Base-by-base conservation (phyloP, 169 alveolate genomes). In the Besnoitia besnoiti region DNA sequence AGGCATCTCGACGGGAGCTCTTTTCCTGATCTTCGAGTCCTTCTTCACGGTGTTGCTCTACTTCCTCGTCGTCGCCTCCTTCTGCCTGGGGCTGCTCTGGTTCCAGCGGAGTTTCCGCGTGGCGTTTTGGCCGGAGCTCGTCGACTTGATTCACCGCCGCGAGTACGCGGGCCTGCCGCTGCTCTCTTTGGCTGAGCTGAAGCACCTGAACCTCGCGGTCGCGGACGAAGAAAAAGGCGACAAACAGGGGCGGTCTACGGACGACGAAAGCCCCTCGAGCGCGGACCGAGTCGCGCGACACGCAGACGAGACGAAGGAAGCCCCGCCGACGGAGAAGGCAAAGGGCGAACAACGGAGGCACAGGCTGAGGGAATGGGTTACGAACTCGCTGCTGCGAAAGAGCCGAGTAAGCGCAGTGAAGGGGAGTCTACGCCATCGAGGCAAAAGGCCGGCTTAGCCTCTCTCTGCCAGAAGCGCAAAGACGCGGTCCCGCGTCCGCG, bases 51-150 rank as follows among this genome's bases (percentile, higher is more conserved):
- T 73, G 16, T 73, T 10, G 27, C 82, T 73, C 46, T 73, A 37
- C 46, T 19, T 8, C 8, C 82, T 73, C 8, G 46, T 73, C 2
- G 46, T n/a, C 24, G 8, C 44, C 82, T 35, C 82, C 24, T n/a
- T 73, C 82, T 7, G 44, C n/a, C 82, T 73, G 16, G 82, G 82
- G 1, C 82, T 73, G 39, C 39, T n/a, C 47, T 73, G 82, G 82
- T 73, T 7, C 82, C 10, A 30, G 46, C 82, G 82, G 19, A 73
- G 44, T 42, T 73, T 73, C 46, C 39, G 82, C 3, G 44, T 73
- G 46, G 46, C 39, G 39, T n/a, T 73, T 16, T 42, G 82, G 19
- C 82, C 82, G 19, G 82, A 73, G 46, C 46, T 73, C 0, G 16
- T 8, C 47, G 82, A 73, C 24, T 16, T 73, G 47, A 10, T 73